These are phyloP conservation scores for Phalaenopsis aphrodite DNA, from an alignment of 106 monocot species.

Conservation along the genomic window DNA sequence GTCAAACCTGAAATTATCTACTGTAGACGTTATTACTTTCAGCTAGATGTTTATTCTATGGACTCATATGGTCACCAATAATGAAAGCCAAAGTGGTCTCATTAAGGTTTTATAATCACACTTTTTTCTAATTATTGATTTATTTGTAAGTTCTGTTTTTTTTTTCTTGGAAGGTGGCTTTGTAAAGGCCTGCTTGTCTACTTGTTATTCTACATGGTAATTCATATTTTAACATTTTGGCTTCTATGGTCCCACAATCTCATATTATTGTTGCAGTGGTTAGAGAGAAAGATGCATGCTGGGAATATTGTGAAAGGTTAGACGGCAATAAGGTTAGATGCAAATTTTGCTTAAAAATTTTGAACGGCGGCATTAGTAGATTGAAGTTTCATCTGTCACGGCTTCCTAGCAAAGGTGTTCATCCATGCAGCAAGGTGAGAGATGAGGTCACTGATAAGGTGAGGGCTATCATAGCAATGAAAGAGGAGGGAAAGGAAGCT, in stretches of 20 bases:
- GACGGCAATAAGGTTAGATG: conserved; percentile 96
- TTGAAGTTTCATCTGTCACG: conserved; percentile 89
- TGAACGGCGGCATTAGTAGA: conserved; percentile 93
- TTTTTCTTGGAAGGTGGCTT: not conserved
- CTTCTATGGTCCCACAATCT: not conserved
- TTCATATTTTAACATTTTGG: not conserved
- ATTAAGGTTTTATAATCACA: not conserved
- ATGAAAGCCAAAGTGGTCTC: not conserved
- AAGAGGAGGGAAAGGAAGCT: conserved; percentile 72
- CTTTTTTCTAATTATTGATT: not conserved
- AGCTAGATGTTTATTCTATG: no score
- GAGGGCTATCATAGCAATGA: conserved; percentile 61
- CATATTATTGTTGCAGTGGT: conserved; percentile 49
- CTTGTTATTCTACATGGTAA: not conserved
- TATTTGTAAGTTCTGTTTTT: not conserved
- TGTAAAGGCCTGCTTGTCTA: not conserved
- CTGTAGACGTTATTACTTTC: no score
- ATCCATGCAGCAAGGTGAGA: conserved; percentile 80
- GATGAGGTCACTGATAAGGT: conserved; percentile 79
- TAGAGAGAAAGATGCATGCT: conserved; percentile 86
- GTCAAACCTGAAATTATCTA: no score
- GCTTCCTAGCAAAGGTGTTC: conserved; percentile 83
- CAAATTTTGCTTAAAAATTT: conserved; percentile 80
- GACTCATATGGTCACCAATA: not conserved
- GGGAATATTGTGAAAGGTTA: conserved; percentile 96